Base-by-base conservation (phyloP, 345 rosid genomes). In the Luvunga scandens region DNA sequence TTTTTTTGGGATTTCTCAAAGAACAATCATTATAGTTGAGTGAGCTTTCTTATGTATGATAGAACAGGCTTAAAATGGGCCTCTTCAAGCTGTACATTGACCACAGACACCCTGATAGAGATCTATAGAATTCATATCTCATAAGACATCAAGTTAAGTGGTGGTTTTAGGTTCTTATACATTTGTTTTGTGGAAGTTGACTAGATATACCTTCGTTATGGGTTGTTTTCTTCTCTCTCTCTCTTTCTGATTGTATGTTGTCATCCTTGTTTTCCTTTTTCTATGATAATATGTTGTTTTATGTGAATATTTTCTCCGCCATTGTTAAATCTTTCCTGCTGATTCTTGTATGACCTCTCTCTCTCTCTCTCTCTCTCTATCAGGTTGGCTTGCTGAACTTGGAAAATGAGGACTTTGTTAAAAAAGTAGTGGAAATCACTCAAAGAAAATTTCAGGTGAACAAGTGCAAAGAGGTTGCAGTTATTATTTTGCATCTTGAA, bases 341-440 rank as follows among this genome's bases (percentile, higher is more conserved):
- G 69, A 75, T 69, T 73, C 56, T 81, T 73, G 25, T 36, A 0
- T 30, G 7, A 6, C 45, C 12, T 38, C 53, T 60, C 53, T 60
- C 13, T 22, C 74, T 60, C 53, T 60, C 13, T 22, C 74, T 36
- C 6, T 36, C 39, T 78, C 78, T 76, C 70, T 75, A 63, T 59
- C 77, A 97, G 98, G 85, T 92, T 85, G 98, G 97, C 61, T 83
- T 97, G 81, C 66, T 97, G 88, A 94, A 97, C 89, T 84, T 93
- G 93, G 99, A 94, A 78, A 88, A 97, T 66, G 99, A 97, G 85
- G 98, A 92, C n/a, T 93, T 90, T 31, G 98, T 88, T 34, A 69
- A 61, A 79, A 85, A 81, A 72, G 13, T 93, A 39, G 87, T 93
- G 77, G 94, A 89, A 77, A 86, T 38, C 50, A 82, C 85, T 75